A percentile compares a stretch with the other conserved stretches of the same genome.
Conservation (phyloP, 2,329 filamentous ascomycete species). For the Botrytis sinoallii region DNA sequence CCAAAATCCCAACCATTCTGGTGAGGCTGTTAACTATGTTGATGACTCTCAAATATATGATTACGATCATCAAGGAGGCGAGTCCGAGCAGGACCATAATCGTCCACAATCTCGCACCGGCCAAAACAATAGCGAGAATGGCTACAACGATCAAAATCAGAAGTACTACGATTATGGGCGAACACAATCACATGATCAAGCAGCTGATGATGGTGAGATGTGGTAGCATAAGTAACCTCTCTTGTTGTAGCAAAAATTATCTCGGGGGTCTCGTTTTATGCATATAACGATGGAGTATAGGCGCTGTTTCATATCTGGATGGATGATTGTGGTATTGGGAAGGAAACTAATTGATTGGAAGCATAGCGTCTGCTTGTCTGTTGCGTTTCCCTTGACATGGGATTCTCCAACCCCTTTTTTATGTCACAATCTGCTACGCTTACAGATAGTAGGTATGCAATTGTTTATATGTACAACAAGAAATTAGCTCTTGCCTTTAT, state of each 20-base stretch:
- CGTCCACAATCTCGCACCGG: conserved; percentile 38
- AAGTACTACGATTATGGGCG: conserved; percentile 35
- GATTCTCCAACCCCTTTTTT: conserved; percentile 18
- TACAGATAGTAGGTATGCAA: conserved; percentile 21
- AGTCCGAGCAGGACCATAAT: conserved; percentile 28
- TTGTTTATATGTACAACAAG: conserved; percentile 35
- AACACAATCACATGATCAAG: conserved; percentile 26
- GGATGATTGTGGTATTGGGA: conserved; percentile 20
- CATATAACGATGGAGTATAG: conserved; percentile 38
- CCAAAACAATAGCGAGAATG: conserved; percentile 35
- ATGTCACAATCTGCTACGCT: conserved; percentile 27
- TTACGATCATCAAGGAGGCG: conserved; percentile 45
- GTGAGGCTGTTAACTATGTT: conserved; percentile 43
- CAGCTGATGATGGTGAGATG: conserved; percentile 36
- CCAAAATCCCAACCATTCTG: conserved; percentile 31
- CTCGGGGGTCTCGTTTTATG: conserved; percentile 26
- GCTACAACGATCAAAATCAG: conserved; percentile 33
- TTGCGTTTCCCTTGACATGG: background rate
- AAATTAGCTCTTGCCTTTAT: conserved; percentile 28
- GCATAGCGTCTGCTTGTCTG: conserved; percentile 37
- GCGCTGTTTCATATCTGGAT: conserved; percentile 30
- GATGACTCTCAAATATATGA: conserved; percentile 52
- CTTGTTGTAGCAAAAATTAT: conserved; percentile 11
- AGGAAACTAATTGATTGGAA: conserved; percentile 32
- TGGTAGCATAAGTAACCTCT: conserved; percentile 30